These are phyloP conservation scores for Xylariaceae sp. DNA, from an alignment of 2,329 filamentous ascomycete species.

Conservation along the genomic window DNA sequence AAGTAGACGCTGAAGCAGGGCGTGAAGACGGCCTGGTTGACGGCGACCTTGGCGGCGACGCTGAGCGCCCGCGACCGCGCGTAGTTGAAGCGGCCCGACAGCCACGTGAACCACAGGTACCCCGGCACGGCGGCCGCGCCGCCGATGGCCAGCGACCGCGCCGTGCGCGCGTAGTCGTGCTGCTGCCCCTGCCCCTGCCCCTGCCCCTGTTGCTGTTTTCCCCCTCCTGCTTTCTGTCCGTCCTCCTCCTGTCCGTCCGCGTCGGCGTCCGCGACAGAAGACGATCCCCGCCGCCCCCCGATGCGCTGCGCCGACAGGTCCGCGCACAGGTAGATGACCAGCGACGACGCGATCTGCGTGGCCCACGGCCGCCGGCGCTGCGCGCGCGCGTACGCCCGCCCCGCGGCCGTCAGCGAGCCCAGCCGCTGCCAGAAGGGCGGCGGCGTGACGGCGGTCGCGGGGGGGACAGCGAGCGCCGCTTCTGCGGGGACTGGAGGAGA, in stretches of 20 bases:
- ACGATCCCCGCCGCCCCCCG: too few species aligned
- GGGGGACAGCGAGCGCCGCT: too few species aligned
- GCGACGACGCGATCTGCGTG: constrained; percentile 69
- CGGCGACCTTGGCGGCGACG: constrained; percentile 64
- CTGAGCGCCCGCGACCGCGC: constrained; percentile 62
- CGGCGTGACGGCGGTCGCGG: neutral
- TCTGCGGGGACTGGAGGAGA: too few species aligned
- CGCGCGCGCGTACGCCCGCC: constrained; percentile 63
- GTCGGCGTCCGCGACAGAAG: neutral
- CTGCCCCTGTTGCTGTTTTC: constrained; percentile 24
- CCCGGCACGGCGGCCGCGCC: neutral
- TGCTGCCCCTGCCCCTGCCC: too few species aligned
- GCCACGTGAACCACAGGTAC: constrained; percentile 50
- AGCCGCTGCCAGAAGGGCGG: too few species aligned
- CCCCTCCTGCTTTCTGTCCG: too few species aligned
- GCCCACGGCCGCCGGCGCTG: constrained; percentile 66
- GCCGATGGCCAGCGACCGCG: neutral
- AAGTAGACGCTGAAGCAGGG: constrained; percentile 80
- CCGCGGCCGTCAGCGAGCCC: too few species aligned
- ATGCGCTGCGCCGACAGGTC: constrained; percentile 74
- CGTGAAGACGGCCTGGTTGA: constrained; percentile 76
- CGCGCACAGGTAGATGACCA: constrained; percentile 72
- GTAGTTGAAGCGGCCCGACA: constrained; percentile 64
- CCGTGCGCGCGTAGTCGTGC: neutral
- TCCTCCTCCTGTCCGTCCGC: constrained; percentile 15